Base-by-base conservation (phyloP, 768 basidiomycete species). In the Mycena capillaripes region DNA sequence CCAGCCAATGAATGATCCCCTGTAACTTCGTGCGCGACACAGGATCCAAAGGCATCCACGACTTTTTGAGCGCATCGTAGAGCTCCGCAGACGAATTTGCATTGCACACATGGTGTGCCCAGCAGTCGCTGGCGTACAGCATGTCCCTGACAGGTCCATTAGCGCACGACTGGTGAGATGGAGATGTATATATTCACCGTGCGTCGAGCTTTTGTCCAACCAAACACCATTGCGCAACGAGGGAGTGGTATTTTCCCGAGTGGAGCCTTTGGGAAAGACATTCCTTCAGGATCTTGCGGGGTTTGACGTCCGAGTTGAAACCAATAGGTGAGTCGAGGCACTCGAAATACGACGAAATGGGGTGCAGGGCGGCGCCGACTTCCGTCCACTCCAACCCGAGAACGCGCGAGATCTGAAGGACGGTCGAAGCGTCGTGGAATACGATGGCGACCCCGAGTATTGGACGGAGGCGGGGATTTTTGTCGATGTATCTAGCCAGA, bases 151-250 rank as follows among this genome's bases (percentile, higher is more conserved):
- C 14, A 25, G 21, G 32, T 30, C 44, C 5, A 29, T 30, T 23
- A 11, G 21, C n/a, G 12, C 3, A 42, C 21, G 16, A 32, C n/a
- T 6, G 3, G 46, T 29, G 23, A 32, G 12, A 2, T 1, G 38
- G 34, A 32, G 19, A 5, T 36, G 19, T 14, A 59, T 42, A n/a
- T n/a, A 57, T 17, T 38, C 21, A 52, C 66, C 48, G 32, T 60
- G 66, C 29, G 32, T 68, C 57, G 25, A 30, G 34, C 2, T 23
- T 40, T n/a, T 19, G 57, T 2, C 40, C 40, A 16, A 32, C 38
- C 42, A 69, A 25, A 56, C 60, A 69, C 68, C 68, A 69, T 5
- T 32, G n/a, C 0, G 68, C 68, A 19, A 69, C 29, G n/a, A 57
- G 7, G 38, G 1, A 5, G 27, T 63, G 68, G 42, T 62, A 69